phyloP scores from a whole-genome alignment of 495 filamentous ascomycete species.

The Cryomyces minteri region DNA sequence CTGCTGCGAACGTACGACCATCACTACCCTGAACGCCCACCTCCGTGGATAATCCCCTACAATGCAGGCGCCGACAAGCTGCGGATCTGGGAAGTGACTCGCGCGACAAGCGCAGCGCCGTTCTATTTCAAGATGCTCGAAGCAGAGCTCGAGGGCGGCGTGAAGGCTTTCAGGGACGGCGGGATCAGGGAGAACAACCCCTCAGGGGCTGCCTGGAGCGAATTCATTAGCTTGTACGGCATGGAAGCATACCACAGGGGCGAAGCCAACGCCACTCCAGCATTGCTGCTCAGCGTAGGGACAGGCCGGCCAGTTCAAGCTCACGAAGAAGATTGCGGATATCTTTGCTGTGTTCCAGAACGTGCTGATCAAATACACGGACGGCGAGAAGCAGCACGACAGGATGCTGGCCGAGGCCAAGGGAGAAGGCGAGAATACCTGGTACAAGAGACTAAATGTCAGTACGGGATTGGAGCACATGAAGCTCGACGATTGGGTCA shows the following conservation, averaged over 20 bases:
- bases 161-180: constrained; percentile 22
- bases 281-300: constrained; percentile 18
- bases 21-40: constrained; percentile 16
- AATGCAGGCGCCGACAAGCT: constrained; percentile 24
- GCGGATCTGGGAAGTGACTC: constrained; percentile 30
- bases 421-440: constrained; percentile 18
- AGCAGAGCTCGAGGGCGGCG: constrained; percentile 14
- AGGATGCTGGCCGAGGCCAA: constrained; percentile 17
- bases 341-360: constrained; percentile 25
- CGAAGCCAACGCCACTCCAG: constrained; percentile 11
- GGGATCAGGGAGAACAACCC: constrained; percentile 27
- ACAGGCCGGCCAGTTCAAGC: constrained; percentile 15
- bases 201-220: constrained; percentile 18
- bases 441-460: constrained; percentile 25
- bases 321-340: constrained; percentile 20
- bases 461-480: constrained; percentile 17
- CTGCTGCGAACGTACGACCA: constrained; percentile 24
- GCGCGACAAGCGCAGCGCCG: constrained; percentile 33
- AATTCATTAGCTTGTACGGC: constrained; percentile 19
- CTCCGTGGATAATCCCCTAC: constrained; percentile 22
- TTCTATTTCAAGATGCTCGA: constrained; percentile 29
- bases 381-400: constrained; percentile 22
- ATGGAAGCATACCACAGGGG: not conserved
- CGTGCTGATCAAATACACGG: constrained; percentile 25
- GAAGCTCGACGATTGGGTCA: constrained; percentile 21